phyloP scores from a whole-genome alignment of 2,329 filamentous ascomycete genomes.

The Aspergillus neotritici region DNA sequence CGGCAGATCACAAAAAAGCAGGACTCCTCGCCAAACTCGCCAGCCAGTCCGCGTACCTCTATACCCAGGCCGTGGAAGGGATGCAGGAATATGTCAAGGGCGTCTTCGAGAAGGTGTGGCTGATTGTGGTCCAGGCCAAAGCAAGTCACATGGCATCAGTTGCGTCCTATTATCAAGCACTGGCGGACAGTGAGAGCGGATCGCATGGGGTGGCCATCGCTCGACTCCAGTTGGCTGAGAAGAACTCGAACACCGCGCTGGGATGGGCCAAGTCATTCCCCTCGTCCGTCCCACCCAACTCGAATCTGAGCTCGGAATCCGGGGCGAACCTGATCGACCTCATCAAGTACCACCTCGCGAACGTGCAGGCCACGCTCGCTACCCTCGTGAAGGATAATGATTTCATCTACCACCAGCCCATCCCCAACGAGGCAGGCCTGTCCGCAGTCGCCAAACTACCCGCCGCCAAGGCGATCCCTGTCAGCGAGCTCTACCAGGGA shows the following conservation, averaged over 20 bases:
- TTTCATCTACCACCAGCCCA: slow-evolving; percentile 92
- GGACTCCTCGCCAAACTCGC: slow-evolving; percentile 88
- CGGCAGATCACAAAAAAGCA: slow-evolving; percentile 85
- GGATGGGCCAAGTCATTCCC: slow-evolving; percentile 75
- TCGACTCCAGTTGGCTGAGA: slow-evolving; percentile 74
- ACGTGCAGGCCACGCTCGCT: slow-evolving; percentile 72
- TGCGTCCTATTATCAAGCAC: slow-evolving; percentile 87
- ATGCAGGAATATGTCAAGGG: slow-evolving; percentile 87
- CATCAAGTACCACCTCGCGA: slow-evolving; percentile 72
- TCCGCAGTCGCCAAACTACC: slow-evolving; percentile 81
- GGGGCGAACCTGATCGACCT: slow-evolving; percentile 69
- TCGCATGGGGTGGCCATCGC: slow-evolving; percentile 81
- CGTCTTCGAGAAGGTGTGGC: slow-evolving; percentile 92
- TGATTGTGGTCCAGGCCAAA: slow-evolving; percentile 67
- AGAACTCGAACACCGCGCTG: slow-evolving; percentile 70
- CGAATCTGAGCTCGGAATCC: slow-evolving; percentile 78
- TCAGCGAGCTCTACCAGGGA: slow-evolving; percentile 92
- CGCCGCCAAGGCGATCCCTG: slow-evolving; percentile 92
- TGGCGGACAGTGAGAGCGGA: slow-evolving; percentile 83
- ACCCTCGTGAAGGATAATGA: slow-evolving; percentile 88
- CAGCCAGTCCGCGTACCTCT: slow-evolving; percentile 82
- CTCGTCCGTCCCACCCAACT: slow-evolving; percentile 67
- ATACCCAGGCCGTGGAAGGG: slow-evolving; percentile 80
- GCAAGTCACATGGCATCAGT: slow-evolving; percentile 74
- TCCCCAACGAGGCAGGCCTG: slow-evolving; percentile 79